Evolutionary conservation across 2,329 filamentous ascomycete genomes (phyloP), one percentile per base, ranked within the genome.

Genomic region (Neofusicoccum kwambonambiense): DNA sequence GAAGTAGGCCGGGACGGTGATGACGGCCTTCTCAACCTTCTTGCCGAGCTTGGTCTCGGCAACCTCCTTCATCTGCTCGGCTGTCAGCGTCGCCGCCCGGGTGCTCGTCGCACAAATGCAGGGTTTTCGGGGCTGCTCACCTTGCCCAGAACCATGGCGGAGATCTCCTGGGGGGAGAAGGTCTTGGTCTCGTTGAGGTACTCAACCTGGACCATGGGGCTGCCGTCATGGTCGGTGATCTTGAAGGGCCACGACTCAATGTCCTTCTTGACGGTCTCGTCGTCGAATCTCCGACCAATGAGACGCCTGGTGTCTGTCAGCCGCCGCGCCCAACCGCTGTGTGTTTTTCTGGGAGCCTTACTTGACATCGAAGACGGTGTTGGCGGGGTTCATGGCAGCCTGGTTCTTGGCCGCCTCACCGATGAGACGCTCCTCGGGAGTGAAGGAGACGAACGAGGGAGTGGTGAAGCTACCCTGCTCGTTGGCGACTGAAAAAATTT

Each of bases 321-420:
- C 31, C 3, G 17, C 27, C 27, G 31, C 9, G 47, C 8, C 5
- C 15, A n/a, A 19, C 19, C 27, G 56, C n/a, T 6, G n/a, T 9
- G 35, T 9, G 15, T 3, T 22, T 19, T 27, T 39, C 45, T 35
- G 12, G 6, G 35, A 35, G 62, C 45, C 56, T 84, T 82, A 95
- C 93, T 98, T 99, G 88, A 97, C 91, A 84, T 99, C 95, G 85
- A 98, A 99, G 83, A 99, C 87, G 75, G 95, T 99, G 87, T 98
- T 98, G 79, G 83, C 82, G 69, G 95, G 95, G 91, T 99, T 99
- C 92, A 98, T 97, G 77, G 95, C 94, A 79, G 94, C 95, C 89
- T 97, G 93, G 87, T 99, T 99, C 91, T 98, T 99, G 79, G 95
- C 95, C 68, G 95, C 94, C 88, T 98, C 95, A 86, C 95, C 95